These are phyloP conservation scores for Trichaptum fuscoviolaceum DNA, from an alignment of 768 basidiomycete genomes.

Conservation along the genomic window DNA sequence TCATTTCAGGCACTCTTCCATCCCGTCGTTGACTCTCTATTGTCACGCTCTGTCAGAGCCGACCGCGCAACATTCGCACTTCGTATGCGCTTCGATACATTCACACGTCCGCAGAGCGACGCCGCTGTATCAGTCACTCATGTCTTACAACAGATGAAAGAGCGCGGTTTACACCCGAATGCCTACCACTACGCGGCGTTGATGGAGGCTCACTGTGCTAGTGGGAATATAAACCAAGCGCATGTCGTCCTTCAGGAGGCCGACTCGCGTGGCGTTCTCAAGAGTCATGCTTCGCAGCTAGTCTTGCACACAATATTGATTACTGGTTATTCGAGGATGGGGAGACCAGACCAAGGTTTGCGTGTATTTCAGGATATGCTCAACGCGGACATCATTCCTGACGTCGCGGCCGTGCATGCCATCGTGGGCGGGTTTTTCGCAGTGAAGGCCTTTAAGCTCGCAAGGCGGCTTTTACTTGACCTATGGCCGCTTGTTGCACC, in stretches of 20 bases:
- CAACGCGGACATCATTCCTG: slow-evolving; percentile 54
- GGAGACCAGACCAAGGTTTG: slow-evolving; percentile 48
- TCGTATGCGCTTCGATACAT: slow-evolving; percentile 58
- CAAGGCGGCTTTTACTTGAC: slow-evolving; percentile 47
- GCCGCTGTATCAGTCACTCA: slow-evolving; percentile 34
- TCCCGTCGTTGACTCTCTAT: slow-evolving; percentile 43
- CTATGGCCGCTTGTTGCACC: slow-evolving; percentile 64
- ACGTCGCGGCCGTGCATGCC: slow-evolving; percentile 67
- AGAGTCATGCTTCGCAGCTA: slow-evolving; percentile 38
- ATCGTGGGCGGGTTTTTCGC: slow-evolving; percentile 63
- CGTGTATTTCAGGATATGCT: slow-evolving; percentile 60
- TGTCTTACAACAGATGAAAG: slow-evolving; percentile 54
- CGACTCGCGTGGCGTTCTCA: slow-evolving; percentile 40
- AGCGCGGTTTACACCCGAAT: slow-evolving; percentile 66
- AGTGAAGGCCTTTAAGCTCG: slow-evolving; percentile 44
- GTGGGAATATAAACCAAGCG: slow-evolving; percentile 57
- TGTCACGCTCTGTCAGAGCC: slow-evolving; percentile 41
- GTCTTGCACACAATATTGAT: slow-evolving; percentile 78
- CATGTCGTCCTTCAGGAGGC: slow-evolving; percentile 44
- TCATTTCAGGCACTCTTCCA: slow-evolving; percentile 25
- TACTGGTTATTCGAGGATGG: slow-evolving; percentile 58
- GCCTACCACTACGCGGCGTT: slow-evolving; percentile 69
- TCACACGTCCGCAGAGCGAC: slow-evolving; percentile 41
- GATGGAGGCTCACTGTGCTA: slow-evolving; percentile 64
- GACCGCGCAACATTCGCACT: slow-evolving; percentile 56